phyloP scores from a whole-genome alignment of 106 monocot species.

The Apostasia ramifera region DNA sequence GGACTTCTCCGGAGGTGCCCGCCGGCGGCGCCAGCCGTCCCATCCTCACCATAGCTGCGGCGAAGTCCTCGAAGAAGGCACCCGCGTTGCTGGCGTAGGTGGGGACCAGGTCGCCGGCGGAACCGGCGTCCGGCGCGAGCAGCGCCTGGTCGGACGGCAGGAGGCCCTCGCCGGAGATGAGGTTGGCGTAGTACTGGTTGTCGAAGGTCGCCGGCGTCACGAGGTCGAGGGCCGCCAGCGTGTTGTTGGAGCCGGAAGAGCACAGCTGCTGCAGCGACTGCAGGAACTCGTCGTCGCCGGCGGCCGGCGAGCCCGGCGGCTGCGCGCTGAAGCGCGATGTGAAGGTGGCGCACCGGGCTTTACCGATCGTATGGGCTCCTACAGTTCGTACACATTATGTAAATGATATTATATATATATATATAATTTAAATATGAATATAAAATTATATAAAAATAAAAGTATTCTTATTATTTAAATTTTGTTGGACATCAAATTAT shows the following conservation, averaged over 20 bases:
- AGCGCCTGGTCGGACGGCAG: constrained; percentile 72
- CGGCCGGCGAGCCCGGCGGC: not conserved
- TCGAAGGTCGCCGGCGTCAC: constrained; percentile 76
- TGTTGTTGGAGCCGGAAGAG: constrained; percentile 30
- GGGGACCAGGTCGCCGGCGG: constrained; percentile 32
- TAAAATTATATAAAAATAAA: no score
- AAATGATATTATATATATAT: not conserved
- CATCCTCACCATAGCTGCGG: constrained; percentile 68
- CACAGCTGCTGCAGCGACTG: constrained; percentile 75
- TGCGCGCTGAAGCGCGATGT: constrained; percentile 32
- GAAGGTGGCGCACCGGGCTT: constrained; percentile 74
- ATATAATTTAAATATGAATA: not conserved
- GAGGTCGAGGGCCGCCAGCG: constrained; percentile 58
- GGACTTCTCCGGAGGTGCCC: constrained; percentile 36
- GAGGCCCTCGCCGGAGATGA: constrained; percentile 65
- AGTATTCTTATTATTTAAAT: no score
- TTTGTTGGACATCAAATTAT: no score
- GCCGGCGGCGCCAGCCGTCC: constrained; percentile 39
- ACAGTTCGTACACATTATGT: not conserved
- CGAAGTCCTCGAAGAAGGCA: constrained; percentile 73
- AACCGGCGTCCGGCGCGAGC: constrained; percentile 7
- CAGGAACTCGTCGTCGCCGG: constrained; percentile 34
- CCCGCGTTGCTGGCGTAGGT: constrained; percentile 36
- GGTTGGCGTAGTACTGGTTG: constrained; percentile 91
- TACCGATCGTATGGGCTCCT: constrained; percentile 93